Evolutionary conservation across 1,284 basidiomycete species (phyloP).

Genomic region (Porogramme epimiltina): DNA sequence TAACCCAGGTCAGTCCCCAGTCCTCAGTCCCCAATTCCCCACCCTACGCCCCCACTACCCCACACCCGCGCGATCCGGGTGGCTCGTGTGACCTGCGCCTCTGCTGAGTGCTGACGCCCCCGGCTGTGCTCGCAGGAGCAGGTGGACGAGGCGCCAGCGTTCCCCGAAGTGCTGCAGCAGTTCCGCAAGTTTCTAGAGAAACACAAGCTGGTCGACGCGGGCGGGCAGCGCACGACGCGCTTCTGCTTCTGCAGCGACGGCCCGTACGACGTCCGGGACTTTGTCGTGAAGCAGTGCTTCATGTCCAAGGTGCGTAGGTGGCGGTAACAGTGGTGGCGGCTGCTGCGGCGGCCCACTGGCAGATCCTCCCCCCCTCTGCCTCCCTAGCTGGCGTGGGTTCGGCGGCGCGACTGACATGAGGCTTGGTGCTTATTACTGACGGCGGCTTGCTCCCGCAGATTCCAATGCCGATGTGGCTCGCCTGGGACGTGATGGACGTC

Average conservation of each 20-base stretch:
- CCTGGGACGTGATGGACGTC: constrained; percentile 71
- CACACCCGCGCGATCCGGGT: background rate
- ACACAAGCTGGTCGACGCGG: constrained; percentile 65
- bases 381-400: no score
- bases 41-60: background rate
- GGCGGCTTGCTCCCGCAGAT: constrained; percentile 48
- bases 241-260: constrained; percentile 83
- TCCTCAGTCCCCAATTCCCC: background rate
- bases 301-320: constrained; percentile 68
- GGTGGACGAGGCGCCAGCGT: constrained; percentile 79
- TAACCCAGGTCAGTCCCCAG: constrained; percentile 75
- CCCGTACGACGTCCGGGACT: constrained; percentile 83
- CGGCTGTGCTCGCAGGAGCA: constrained; percentile 56
- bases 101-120: no score
- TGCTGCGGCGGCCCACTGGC: background rate
- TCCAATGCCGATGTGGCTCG: constrained; percentile 68
- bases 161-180: constrained; percentile 65
- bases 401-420: no score
- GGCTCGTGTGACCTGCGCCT: background rate
- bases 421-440: background rate
- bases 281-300: constrained; percentile 85
- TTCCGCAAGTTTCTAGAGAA: constrained; percentile 73
- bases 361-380: no score
- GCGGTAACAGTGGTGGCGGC: constrained; percentile 26
- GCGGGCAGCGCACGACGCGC: constrained; percentile 54